Evolutionary conservation across 106 monocot species (phyloP).

Genomic region (Vanilla planifolia): DNA sequence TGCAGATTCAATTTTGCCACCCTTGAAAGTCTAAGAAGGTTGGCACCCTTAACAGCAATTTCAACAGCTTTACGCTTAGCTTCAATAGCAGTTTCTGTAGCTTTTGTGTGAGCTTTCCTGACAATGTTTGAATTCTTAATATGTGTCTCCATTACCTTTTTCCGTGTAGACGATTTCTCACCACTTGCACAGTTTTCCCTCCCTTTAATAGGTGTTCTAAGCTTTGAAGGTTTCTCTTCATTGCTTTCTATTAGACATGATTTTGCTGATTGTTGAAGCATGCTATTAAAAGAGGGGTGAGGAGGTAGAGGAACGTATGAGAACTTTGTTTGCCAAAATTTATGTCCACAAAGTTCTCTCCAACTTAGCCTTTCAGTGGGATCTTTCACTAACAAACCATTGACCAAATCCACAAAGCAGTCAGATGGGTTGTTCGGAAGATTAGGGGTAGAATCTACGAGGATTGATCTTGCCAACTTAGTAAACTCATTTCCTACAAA

Average conservation of each 20-base stretch:
- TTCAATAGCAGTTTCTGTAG: constrained; percentile 27
- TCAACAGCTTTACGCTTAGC: constrained; percentile 31
- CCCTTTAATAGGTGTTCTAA: constrained; percentile 47
- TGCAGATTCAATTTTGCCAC: constrained; percentile 84
- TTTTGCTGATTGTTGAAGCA: constrained; percentile 52
- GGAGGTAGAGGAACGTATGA: constrained; percentile 46
- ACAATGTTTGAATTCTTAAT: constrained; percentile 36
- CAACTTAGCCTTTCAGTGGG: constrained; percentile 85
- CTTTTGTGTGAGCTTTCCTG: constrained; percentile 39
- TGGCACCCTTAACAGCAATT: constrained; percentile 39
- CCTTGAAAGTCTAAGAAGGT: constrained; percentile 85
- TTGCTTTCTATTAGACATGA: constrained; percentile 47
- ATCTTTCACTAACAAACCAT: constrained; percentile 72
- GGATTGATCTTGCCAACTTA: constrained; percentile 79
- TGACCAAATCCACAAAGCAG: constrained; percentile 61
- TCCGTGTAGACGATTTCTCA: constrained; percentile 35
- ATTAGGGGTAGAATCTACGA: constrained; percentile 73
- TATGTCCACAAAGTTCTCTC: constrained; percentile 80
- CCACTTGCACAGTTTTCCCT: constrained; percentile 29
- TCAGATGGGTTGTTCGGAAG: constrained; percentile 63
- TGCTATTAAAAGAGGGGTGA: constrained; percentile 61
- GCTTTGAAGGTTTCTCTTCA: constrained; percentile 45
- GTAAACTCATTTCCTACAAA: constrained; percentile 81
- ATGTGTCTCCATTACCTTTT: constrained; percentile 42
- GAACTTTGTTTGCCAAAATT: constrained; percentile 81